A percentile compares a stretch with the other conserved stretches of the same genome.
phyloP scores from a whole-genome alignment of 225 moss, liverwort and hornwort genomes.

The Rhytidiadelphus loreus region DNA sequence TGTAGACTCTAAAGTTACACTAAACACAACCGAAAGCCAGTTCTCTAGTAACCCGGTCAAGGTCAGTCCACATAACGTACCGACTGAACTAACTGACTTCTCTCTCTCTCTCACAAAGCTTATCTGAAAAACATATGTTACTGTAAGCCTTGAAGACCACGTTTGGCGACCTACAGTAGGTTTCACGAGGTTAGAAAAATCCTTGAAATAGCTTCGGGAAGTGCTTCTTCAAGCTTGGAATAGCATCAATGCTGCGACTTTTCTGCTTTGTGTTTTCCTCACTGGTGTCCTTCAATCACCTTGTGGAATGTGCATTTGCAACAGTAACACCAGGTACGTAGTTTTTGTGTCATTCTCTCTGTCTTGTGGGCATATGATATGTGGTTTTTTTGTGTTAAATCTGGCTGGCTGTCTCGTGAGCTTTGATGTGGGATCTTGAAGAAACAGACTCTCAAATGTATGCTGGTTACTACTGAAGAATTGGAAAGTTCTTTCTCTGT shows the following conservation, averaged over 20 bases:
- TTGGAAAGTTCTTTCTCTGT: background rate
- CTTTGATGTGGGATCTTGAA: background rate
- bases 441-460: background rate
- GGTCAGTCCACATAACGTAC: background rate
- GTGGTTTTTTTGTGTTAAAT: background rate
- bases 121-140: background rate
- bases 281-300: background rate
- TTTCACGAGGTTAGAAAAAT: background rate
- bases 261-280: too few relatives aligned
- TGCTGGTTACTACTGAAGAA: background rate
- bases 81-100: background rate
- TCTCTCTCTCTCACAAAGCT: background rate
- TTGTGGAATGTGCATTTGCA: background rate
- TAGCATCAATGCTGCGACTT: background rate
- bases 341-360: background rate
- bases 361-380: background rate
- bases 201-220: background rate
- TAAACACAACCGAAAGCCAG: too few relatives aligned
- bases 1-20: too few relatives aligned
- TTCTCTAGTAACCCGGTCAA: background rate
- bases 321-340: background rate
- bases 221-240: too few relatives aligned
- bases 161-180: too few relatives aligned
- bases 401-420: background rate
- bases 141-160: background rate